Conservation (phyloP, 371 early-diverging fungal species). For the Parasitella parasitica region DNA sequence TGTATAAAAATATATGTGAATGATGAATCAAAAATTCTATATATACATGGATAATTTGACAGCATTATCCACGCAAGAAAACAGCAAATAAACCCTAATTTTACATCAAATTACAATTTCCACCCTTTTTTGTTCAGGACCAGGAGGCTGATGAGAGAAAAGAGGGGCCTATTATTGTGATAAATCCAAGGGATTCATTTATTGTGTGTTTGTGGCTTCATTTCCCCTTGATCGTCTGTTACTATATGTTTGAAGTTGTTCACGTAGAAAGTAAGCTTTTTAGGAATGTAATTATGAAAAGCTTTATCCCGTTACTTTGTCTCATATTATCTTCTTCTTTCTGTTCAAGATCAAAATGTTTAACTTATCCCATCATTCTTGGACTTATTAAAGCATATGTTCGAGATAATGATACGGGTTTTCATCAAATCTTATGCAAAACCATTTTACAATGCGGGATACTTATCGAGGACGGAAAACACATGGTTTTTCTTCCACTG, state of each 20-base stretch:
- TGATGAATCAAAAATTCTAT: conserved; percentile 6
- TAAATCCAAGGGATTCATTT: conserved; percentile 1
- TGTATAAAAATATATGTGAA: neutral
- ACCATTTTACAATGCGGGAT: neutral
- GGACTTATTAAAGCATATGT: neutral
- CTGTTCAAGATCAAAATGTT: conserved; percentile 2
- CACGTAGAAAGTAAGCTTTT: neutral
- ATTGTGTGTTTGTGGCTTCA: conserved; percentile 2
- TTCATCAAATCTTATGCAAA: neutral
- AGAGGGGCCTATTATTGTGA: neutral
- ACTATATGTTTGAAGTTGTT: neutral
- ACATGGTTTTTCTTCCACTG: too few species aligned
- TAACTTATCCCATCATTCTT: conserved; percentile 24
- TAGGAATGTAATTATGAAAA: conserved; percentile 12
- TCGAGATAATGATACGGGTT: conserved; percentile 10
- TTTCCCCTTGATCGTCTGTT: neutral
- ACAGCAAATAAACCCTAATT: conserved; percentile 15
- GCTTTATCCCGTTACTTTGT: conserved; percentile 1
- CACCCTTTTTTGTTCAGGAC: neutral
- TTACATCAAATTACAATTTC: conserved; percentile 6
- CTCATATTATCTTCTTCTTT: neutral
- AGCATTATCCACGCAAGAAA: conserved; percentile 7
- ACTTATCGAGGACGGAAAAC: too few species aligned
- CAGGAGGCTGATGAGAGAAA: neutral
- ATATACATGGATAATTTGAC: conserved; percentile 1